Conservation (phyloP, 1,139 yeast species). For the Suhomyces bolitotheri region DNA sequence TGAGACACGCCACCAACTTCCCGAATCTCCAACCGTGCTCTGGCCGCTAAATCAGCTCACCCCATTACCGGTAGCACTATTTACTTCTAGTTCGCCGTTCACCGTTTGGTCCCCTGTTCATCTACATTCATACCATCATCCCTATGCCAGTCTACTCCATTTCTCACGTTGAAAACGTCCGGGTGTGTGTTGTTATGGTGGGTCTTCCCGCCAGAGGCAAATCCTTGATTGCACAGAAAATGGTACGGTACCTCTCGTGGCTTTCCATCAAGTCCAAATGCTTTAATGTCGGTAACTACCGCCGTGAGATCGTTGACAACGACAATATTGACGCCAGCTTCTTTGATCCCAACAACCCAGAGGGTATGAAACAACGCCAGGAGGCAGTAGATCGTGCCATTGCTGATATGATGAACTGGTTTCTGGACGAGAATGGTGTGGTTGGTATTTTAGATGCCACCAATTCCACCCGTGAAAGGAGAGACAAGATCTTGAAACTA, state of each 20-base stretch:
- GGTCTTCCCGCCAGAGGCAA: constrained; percentile 75
- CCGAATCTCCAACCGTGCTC: too few species aligned
- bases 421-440: constrained; percentile 72
- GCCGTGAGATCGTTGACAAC: constrained; percentile 54
- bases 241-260: constrained; percentile 91
- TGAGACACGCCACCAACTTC: too few species aligned
- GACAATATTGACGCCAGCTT: constrained; percentile 61
- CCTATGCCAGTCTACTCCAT: constrained; percentile 78
- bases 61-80: too few species aligned
- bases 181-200: constrained; percentile 77
- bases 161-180: constrained; percentile 67
- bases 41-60: too few species aligned
- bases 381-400: constrained; percentile 75
- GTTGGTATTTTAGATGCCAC: constrained; percentile 94
- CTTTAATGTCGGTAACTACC: constrained; percentile 85
- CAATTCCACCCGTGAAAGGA: constrained; percentile 69
- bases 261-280: constrained; percentile 82
- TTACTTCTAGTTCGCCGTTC: too few species aligned
- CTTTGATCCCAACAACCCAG: constrained; percentile 66
- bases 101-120: too few species aligned
- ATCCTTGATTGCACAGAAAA: constrained; percentile 76
- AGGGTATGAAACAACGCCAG: constrained; percentile 61
- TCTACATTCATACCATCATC: too few species aligned
- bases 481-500: constrained; percentile 63
- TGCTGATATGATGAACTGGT: constrained; percentile 88